Conservation (phyloP, 116 monocot species). For the Dioscorea cayenensis region DNA sequence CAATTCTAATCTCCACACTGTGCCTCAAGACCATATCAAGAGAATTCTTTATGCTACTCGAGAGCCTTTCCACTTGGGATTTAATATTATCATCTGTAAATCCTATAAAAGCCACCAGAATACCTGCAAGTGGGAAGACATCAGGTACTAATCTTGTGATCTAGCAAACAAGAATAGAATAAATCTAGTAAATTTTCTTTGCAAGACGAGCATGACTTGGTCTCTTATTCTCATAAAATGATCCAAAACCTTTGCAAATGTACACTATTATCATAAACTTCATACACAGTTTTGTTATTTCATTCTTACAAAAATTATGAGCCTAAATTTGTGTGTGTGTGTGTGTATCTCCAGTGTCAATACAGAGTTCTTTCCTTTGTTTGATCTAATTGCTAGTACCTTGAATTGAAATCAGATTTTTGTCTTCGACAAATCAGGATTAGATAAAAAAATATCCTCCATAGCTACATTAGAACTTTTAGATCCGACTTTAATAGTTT, state of each 20-base stretch:
- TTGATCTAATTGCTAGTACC: too few relatives aligned
- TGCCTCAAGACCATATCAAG: constrained; percentile 54
- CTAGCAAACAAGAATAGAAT: background rate
- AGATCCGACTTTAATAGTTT: too few relatives aligned
- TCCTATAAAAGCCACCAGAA: constrained; percentile 55
- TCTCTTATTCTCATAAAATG: too few relatives aligned
- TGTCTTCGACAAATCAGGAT: background rate
- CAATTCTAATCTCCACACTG: constrained; percentile 67
- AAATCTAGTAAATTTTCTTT: background rate
- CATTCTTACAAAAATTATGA: too few relatives aligned
- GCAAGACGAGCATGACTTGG: too few relatives aligned
- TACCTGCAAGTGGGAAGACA: constrained; percentile 26
- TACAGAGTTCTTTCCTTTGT: too few relatives aligned
- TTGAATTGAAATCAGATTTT: background rate
- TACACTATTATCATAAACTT: too few relatives aligned
- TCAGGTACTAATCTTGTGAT: background rate
- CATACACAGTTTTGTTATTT: too few relatives aligned
- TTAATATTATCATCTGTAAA: constrained; percentile 52
- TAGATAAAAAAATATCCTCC: background rate
- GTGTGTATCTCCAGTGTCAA: too few relatives aligned
- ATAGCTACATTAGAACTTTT: background rate
- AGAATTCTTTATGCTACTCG: constrained; percentile 78
- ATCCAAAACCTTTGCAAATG: too few relatives aligned
- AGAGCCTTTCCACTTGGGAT: constrained; percentile 64
- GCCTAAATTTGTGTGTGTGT: too few relatives aligned